phyloP scores from a whole-genome alignment of 2,329 filamentous ascomycete species.

The Fusarium acutatum region DNA sequence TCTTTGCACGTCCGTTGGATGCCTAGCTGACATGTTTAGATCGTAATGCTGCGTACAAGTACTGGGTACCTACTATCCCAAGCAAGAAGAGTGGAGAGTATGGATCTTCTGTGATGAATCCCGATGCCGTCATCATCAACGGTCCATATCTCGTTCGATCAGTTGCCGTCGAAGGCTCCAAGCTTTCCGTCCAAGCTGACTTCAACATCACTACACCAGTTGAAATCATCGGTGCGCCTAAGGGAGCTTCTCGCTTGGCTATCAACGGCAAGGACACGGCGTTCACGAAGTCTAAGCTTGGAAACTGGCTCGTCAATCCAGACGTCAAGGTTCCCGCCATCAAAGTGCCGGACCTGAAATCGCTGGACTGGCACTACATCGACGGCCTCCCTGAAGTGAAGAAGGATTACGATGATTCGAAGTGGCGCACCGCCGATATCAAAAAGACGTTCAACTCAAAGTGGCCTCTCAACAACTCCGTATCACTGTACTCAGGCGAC shows the following conservation, averaged over 20 bases:
- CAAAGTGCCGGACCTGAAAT: constrained; percentile 61
- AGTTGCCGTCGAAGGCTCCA: constrained; percentile 62
- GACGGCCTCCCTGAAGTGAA: constrained; percentile 77
- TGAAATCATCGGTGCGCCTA: constrained; percentile 72
- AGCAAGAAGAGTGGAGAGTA: constrained; percentile 41
- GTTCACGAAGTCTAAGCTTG: constrained; percentile 51
- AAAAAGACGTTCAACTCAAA: constrained; percentile 68
- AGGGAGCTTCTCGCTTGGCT: constrained; percentile 54
- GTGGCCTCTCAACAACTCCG: constrained; percentile 66
- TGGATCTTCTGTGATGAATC: constrained; percentile 48
- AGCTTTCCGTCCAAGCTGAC: constrained; percentile 73
- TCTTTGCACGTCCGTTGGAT: background rate
- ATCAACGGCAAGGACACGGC: constrained; percentile 51
- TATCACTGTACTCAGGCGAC: constrained; percentile 73
- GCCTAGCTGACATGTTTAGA: constrained; percentile 47
- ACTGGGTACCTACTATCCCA: constrained; percentile 70
- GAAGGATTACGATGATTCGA: constrained; percentile 71
- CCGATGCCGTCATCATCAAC: constrained; percentile 58
- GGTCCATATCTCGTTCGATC: constrained; percentile 72
- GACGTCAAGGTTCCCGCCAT: constrained; percentile 62
- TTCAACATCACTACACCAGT: constrained; percentile 74
- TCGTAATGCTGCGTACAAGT: constrained; percentile 72
- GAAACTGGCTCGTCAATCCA: constrained; percentile 60
- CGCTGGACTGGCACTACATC: constrained; percentile 72
- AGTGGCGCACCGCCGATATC: constrained; percentile 70